phyloP scores from a whole-genome alignment of 2,329 filamentous ascomycete genomes.

The Aspergillus vadensis region DNA sequence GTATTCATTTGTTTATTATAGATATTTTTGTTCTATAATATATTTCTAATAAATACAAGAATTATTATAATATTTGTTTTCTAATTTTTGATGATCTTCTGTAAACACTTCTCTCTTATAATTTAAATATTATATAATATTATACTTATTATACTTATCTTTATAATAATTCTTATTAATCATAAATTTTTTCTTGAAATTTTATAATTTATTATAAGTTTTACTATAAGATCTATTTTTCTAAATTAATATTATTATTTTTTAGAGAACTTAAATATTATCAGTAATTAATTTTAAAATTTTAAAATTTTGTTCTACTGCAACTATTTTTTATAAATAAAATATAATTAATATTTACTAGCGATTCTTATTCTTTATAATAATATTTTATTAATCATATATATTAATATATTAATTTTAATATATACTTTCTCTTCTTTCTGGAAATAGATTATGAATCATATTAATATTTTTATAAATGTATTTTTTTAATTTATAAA shows the following conservation, averaged over 20 bases:
- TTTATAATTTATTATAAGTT: slow-evolving; percentile 4
- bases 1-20: not conserved
- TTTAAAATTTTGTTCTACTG: not conserved
- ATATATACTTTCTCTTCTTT: too few species aligned
- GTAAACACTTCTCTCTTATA: not conserved
- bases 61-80: not conserved
- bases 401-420: too few species aligned
- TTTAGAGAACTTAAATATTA: slow-evolving; percentile 4
- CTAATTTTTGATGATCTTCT: not conserved
- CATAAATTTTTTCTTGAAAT: slow-evolving; percentile 3
- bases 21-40: not conserved
- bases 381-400: too few species aligned
- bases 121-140: not conserved
- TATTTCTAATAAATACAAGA: not conserved
- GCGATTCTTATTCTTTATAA: too few species aligned
- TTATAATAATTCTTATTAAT: not conserved
- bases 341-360: not conserved
- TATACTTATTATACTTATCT: not conserved
- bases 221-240: slow-evolving; percentile 1
- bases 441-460: too few species aligned
- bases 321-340: slow-evolving; percentile 7
- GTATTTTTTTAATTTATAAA: not conserved
- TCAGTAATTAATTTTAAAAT: not conserved
- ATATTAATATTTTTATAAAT: not conserved
- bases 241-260: slow-evolving; percentile 7